phyloP scores from a whole-genome alignment of 306 rosid species.

The Fragaria nilgerrensis region DNA sequence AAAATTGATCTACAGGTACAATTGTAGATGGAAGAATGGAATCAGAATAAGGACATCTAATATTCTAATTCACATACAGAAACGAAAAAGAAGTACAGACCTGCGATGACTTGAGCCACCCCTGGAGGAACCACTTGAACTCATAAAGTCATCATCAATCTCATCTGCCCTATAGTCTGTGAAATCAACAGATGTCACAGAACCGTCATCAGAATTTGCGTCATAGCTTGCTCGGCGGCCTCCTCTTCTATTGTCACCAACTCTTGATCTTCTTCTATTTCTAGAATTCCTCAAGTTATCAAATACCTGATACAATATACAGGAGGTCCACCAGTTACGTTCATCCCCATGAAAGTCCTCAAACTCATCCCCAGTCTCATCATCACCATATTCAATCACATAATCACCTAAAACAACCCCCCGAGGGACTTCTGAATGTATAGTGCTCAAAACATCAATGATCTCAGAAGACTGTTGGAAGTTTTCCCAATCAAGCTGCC shows the following conservation, averaged over 20 bases:
- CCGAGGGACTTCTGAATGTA: slow-evolving; percentile 85
- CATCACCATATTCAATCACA: slow-evolving; percentile 91
- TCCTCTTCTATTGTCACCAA: slow-evolving; percentile 61
- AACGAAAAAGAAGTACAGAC: slow-evolving; percentile 33
- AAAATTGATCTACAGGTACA: not conserved
- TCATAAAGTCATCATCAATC: slow-evolving; percentile 63
- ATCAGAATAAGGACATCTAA: not conserved
- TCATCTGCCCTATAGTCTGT: slow-evolving; percentile 70
- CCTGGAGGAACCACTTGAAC: slow-evolving; percentile 55
- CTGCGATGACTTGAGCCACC: slow-evolving; percentile 65
- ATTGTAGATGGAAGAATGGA: not conserved
- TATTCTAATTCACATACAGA: not conserved
- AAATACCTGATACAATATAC: slow-evolving; percentile 85
- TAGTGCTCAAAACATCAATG: slow-evolving; percentile 92
- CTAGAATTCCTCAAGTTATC: slow-evolving; percentile 86
- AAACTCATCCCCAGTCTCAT: slow-evolving; percentile 75
- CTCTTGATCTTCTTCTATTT: slow-evolving; percentile 81
- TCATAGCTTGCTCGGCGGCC: slow-evolving; percentile 70
- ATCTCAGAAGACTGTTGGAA: slow-evolving; percentile 97
- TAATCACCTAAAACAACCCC: slow-evolving; percentile 95
- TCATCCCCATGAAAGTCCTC: slow-evolving; percentile 83
- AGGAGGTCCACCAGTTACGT: slow-evolving; percentile 98
- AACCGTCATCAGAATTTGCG: slow-evolving; percentile 79
- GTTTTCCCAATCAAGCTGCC: slow-evolving; percentile 96
- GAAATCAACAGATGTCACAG: slow-evolving; percentile 69